These are phyloP conservation scores for Monilinia polystroma DNA, from an alignment of 2,329 filamentous ascomycete genomes.

Conservation along the genomic window DNA sequence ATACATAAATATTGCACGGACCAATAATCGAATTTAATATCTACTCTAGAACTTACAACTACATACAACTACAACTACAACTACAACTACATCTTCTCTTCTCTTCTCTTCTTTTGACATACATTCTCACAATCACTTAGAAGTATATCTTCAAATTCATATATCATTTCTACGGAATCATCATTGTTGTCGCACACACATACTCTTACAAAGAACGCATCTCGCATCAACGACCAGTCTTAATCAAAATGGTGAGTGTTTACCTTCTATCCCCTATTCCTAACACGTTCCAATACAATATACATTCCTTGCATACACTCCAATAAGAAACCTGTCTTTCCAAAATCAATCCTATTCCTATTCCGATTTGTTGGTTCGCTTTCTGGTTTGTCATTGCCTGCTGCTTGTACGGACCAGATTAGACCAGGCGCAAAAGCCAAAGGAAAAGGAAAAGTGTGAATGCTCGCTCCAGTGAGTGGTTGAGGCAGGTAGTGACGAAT, in stretches of 20 bases:
- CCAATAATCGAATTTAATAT: background rate
- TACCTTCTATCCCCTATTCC: background rate
- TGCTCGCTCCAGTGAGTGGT: background rate
- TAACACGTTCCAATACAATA: background rate
- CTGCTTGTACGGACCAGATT: background rate
- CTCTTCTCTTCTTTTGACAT: background rate
- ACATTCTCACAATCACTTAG: background rate
- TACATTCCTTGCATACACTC: constrained; percentile 16
- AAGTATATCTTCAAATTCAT: constrained; percentile 3
- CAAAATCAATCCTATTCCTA: background rate
- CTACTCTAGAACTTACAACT: background rate
- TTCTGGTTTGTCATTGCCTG: background rate
- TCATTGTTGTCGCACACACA: background rate
- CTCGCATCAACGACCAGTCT: background rate
- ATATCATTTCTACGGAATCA: background rate
- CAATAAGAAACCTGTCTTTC: background rate
- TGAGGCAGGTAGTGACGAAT: background rate
- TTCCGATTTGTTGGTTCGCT: constrained; percentile 2
- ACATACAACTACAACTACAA: background rate
- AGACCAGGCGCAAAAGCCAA: background rate
- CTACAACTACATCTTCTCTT: background rate
- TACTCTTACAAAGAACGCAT: background rate
- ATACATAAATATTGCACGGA: constrained; percentile 16
- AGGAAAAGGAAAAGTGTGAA: background rate
- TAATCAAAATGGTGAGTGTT: constrained; percentile 13